Evolutionary conservation across 768 basidiomycete genomes (phyloP).

Genomic region (Chlorophyllum brunneum): DNA sequence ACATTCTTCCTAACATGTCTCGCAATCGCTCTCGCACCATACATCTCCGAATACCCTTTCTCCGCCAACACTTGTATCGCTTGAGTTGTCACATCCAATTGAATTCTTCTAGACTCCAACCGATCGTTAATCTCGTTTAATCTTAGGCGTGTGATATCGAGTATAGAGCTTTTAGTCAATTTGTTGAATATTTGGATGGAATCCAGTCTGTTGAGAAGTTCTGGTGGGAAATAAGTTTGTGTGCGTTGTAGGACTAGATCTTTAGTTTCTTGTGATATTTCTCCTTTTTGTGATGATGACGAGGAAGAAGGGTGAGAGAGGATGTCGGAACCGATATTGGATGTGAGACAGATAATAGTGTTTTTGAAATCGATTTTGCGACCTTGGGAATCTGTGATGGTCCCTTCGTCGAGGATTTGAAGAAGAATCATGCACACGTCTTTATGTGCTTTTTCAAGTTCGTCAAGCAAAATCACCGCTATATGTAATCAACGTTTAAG

Average conservation of each 20-base stretch:
- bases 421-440: conserved; percentile 89
- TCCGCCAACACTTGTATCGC: conserved; percentile 68
- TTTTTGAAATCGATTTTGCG: conserved; percentile 94
- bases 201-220: conserved; percentile 86
- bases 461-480: conserved; percentile 80
- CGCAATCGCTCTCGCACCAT: conserved; percentile 86
- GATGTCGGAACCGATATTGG: conserved; percentile 82
- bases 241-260: conserved; percentile 71
- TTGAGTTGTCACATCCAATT: conserved; percentile 59
- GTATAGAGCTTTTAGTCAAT: conserved; percentile 66
- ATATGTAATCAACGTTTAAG: not conserved
- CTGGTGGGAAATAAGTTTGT: conserved; percentile 81
- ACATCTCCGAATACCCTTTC: conserved; percentile 78
- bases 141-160: conserved; percentile 76
- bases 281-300: conserved; percentile 38
- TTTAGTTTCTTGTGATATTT: conserved; percentile 56
- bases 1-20: conserved; percentile 82
- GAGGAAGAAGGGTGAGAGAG: conserved; percentile 60
- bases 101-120: conserved; percentile 62
- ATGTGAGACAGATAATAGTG: conserved; percentile 88
- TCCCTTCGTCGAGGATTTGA: conserved; percentile 89
- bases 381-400: conserved; percentile 87
- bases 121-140: conserved; percentile 70
- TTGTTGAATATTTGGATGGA: conserved; percentile 90
- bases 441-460: conserved; percentile 93